Conservation (phyloP, 1,139 yeast species). For the Geotrichum australiense region DNA sequence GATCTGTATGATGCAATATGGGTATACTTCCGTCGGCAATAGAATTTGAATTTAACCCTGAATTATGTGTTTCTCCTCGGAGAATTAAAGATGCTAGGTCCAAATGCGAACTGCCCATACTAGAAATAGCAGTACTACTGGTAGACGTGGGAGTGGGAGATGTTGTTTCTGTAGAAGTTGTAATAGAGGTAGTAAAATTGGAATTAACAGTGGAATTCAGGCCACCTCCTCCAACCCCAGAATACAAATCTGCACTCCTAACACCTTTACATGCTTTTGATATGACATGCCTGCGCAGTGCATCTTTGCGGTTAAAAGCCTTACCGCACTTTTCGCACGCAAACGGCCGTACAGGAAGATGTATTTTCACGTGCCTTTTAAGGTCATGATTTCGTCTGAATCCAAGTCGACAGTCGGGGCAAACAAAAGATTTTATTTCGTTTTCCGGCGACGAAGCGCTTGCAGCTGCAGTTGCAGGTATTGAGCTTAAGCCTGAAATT, state of each 20-base stretch:
- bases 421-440: slow-evolving; percentile 23
- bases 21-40: no score
- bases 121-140: no score
- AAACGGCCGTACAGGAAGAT: slow-evolving; percentile 47
- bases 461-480: neutral
- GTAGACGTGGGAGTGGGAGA: no score
- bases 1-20: no score
- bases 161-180: no score
- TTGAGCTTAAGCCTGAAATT: neutral
- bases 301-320: slow-evolving; percentile 78
- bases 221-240: neutral
- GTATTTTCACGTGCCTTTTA: slow-evolving; percentile 59
- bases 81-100: no score
- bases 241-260: neutral
- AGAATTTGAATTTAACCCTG: no score
- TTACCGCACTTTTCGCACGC: slow-evolving; percentile 69
- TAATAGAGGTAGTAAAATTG: no score
- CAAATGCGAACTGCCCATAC: no score
- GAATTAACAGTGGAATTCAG: no score
- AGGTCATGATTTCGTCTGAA: slow-evolving; percentile 59
- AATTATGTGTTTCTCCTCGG: no score
- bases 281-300: slow-evolving; percentile 38
- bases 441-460: neutral
- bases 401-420: slow-evolving; percentile 34
- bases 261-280: slow-evolving; percentile 17